Base-by-base conservation (phyloP, 805 yeast genomes). In the Candida hispaniensis region DNA sequence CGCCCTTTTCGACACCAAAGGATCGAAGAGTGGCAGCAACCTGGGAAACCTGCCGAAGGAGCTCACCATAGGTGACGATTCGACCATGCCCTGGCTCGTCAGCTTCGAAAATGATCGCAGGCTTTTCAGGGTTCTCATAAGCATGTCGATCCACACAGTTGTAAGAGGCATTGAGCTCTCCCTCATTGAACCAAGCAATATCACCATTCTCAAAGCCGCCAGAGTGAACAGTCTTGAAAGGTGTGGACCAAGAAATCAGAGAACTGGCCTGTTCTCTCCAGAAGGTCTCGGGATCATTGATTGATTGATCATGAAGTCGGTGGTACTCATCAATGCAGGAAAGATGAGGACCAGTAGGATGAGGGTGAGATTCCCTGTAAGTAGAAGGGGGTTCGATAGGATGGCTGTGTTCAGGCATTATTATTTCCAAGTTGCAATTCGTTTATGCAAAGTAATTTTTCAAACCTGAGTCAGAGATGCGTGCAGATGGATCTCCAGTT, bases 121-220 rank as follows among this genome's bases (percentile, higher is more conserved):
- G 42, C 61, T 86, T 85, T 54, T 81, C 69, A 27, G 98, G 97
- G 52, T 73, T 78, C 45, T 68, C 70, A 47, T 80, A 64, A 4
- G 98, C 98, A 66, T 91, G 94, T 59, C 97, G 74, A 59, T 88
- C 98, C 44, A 88, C 94, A 58, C 91, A 78, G 61, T 88, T 88
- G 64, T 81, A 88, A 44, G 78, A 66, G 24, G 98, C 98, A 54
- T 91, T 91, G 54, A 88, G 68, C 62, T 79, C 75, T 53, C 98
- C 98, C 44, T 82, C 86, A 32, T 83, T 60, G 52, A 91, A 91
- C 97, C 97, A 91, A 21, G 96, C 83, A 34, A 75, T 63, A 52
- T 82, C 93, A 44, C 88, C 94, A 47, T 75, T 60, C 45, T 66
- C 69, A 44, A 78, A 69, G 36, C 78, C 66, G 21, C 91, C 93